Evolutionary conservation across 768 basidiomycete genomes (phyloP), one percentile per base, ranked within the genome.

Genomic region (Leucosporidium scottii): DNA sequence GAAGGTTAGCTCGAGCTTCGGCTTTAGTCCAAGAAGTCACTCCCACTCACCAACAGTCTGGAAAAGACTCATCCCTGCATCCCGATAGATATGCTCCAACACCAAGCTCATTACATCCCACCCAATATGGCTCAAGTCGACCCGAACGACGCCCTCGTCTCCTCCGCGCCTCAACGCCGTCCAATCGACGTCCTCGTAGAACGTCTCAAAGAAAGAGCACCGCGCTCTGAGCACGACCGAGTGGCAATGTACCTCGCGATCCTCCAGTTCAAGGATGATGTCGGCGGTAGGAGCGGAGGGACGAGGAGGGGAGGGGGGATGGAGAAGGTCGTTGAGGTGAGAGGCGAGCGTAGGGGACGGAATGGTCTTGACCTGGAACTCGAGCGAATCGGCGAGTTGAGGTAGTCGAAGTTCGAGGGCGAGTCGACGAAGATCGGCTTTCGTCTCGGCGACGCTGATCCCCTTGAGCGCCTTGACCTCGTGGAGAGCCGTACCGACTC

Each of bases 151-250:
- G 1, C 86, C 88, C 9, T 80, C 75, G 73, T 75, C 59, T 23
- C 62, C 77, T 68, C 80, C 80, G 81, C 85, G 84, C 34, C 92
- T 82, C 48, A 82, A 81, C 30, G 63, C 74, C 18, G 89, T 90
- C 93, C 96, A 99, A 44, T 85, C 89, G 21, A 81, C 79, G 73
- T 92, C 86, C 51, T 85, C 85, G 76, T 94, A 92, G 78, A 99
- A 87, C 39, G 84, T 84, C 15, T 85, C 80, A 75, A 99, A 97
- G 74, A 96, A 88, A 3, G 84, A 83, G 28, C 88, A 92, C 1
- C 93, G 84, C 0, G 91, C 84, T 17, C 91, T 83, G n/a, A 99
- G 82, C 23, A 97, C 77, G 15, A 81, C 76, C 0, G 92, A 91
- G 76, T 94, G 87, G 3, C 84, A 84, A 0, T 60, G 58, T 12